Conservation (phyloP, 1,284 basidiomycete genomes). For the Mycosarcoma maydis region DNA sequence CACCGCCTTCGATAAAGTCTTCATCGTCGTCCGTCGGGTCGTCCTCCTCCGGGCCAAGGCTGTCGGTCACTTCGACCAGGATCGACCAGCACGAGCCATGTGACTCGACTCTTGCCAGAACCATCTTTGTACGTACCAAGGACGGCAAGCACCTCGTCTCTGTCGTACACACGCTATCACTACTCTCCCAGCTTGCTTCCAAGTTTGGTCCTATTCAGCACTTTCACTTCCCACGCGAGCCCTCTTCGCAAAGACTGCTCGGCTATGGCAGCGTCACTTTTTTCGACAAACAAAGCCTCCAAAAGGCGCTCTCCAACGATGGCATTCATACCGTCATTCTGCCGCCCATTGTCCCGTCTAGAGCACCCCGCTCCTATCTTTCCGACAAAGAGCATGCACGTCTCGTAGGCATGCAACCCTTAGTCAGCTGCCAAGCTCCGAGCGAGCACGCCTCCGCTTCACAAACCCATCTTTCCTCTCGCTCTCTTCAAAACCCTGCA, state of each 20-base stretch:
- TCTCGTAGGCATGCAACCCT: conserved; percentile 19
- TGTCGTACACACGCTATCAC: conserved; percentile 39
- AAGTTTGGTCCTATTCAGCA: conserved; percentile 38
- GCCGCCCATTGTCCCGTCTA: conserved; percentile 33
- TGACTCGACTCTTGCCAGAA: conserved; percentile 14
- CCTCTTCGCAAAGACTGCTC: conserved; percentile 16
- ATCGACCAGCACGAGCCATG: no score
- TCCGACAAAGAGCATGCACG: conserved; percentile 26
- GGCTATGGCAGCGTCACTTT: conserved; percentile 48
- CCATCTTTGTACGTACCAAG: conserved; percentile 40
- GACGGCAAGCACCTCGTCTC: conserved; percentile 44
- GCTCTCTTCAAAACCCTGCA: conserved; percentile 35
- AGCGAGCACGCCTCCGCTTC: conserved; percentile 6
- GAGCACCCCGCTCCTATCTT: conserved; percentile 38
- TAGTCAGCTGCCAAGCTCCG: conserved; percentile 27
- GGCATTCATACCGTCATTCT: conserved; percentile 27
- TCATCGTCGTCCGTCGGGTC: no score
- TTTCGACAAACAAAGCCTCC: conserved; percentile 19
- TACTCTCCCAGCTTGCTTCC: conserved; percentile 31
- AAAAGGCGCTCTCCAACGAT: conserved; percentile 35
- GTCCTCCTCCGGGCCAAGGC: no score
- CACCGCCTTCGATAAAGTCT: neutral
- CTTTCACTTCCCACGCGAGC: conserved; percentile 48
- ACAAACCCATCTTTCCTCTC: conserved; percentile 14
- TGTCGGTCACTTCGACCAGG: no score